Base-by-base conservation (phyloP, 176 grass and related monocot species). In the Oropetium thomaeum region DNA sequence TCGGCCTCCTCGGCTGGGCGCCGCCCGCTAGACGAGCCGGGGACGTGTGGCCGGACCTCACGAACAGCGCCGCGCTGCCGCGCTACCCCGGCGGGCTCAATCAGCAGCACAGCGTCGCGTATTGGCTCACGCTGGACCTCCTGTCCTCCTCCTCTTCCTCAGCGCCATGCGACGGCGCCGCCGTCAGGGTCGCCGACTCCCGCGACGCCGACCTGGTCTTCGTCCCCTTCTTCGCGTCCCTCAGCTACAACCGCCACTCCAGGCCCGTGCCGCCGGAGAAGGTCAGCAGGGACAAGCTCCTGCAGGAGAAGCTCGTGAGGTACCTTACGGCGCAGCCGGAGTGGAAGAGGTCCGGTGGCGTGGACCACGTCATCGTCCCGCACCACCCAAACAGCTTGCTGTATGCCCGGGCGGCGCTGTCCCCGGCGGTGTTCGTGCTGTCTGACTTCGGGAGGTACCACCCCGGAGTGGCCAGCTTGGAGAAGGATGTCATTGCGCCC, bases 351-450 rank as follows among this genome's bases (percentile, higher is more conserved):
- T 90, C 84, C 0, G 86, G 85, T 10, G 95, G 95, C 2, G 70
- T 74, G 6, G 89, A 98, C 69, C 95, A 98, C 10, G 79, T 98
- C 32, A 81, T 98, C 33, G 67, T 98, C 39, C 88, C 95, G 14
- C 95, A 98, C 91, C 95, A 98, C 77, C 95, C 95, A 4, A 98
- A 98, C 40, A 98, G 95, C 42, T 71, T 98, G 79, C 74, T 98
- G 42, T 75, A 94, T 25, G 89, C 86, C 31, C 76, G 95, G 20
- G 78, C 82, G 2, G 82, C 48, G 19, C 75, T 98, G 70, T 84
- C 79, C 19, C 82, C 89, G 0, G 87, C 86, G 8, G 38, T 94
- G 54, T 98, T 98, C 8, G 82, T 98, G 78, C 58, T 98, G 27
- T 93, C 95, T 0, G 95, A 98, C 76, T 98, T 98, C 7, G 95